Evolutionary conservation across 441 rosid species (phyloP), one percentile per base, ranked within the genome.

Genomic region (Corymbia citriodora): DNA sequence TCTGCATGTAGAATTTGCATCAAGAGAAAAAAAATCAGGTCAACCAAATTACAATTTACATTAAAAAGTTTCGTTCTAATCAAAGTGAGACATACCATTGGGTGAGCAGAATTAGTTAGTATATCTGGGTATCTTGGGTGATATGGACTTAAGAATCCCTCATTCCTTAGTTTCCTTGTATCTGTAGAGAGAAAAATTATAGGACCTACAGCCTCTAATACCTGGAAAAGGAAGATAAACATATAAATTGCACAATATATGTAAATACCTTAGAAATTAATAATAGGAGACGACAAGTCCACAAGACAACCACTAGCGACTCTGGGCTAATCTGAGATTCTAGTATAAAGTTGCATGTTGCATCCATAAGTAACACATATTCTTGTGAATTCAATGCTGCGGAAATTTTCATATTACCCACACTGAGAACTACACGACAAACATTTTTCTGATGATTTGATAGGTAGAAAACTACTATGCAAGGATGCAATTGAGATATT

Each of bases 121-220:
- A 98, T 98, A 94, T 98, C 99, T 21, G 99, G 99, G 92, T 96
- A 98, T 74, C 99, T 96, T 88, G 99, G 99, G 93, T 98, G 99
- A 93, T 97, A 98, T 88, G 99, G 99, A 92, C 99, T 98, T 89
- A 98, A 92, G 93, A 98, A 97, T 74, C 99, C 99, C 95, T 97
- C 99, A 93, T 98, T 98, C 92, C 99, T 96, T 92, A 98, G 95
- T 95, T 98, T 98, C 94, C 98, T 95, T 65, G 99, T 98, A 95
- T 98, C 99, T 85, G 98, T 97, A 87, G 99, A 97, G 89, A 98
- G 94, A 93, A 98, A 98, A 92, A 98, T 97, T 89, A 97, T 96
- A 83, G 99, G 99, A 90, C 99, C 99, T 54, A 98, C 98, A 88
- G 99, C 99, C 96, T 98, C 99, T 92, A 98, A 93, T 92, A 98